Conservation (phyloP, 805 yeast genomes). For the Candida taoyuanica region DNA sequence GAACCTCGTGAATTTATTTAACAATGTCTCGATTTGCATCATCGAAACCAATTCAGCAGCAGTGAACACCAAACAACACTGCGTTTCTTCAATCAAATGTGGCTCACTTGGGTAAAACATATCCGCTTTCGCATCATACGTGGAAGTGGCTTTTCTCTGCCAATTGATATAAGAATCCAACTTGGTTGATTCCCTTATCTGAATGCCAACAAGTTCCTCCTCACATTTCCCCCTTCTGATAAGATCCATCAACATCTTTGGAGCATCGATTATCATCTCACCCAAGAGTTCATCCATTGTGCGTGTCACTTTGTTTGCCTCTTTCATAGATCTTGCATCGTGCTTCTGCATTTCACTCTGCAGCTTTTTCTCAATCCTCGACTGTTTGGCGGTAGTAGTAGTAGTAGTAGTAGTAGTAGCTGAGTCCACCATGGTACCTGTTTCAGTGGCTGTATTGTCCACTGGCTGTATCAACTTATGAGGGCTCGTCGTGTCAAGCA, state of each 20-base stretch:
- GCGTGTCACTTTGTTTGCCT: conserved; percentile 36
- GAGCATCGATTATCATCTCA: conserved; percentile 45
- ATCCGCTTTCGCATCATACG: conserved; percentile 45
- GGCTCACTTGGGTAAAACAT: conserved; percentile 49
- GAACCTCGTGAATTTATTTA: conserved; percentile 21
- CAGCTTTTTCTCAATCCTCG: conserved; percentile 2
- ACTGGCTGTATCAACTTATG: no score
- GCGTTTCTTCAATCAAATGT: conserved; percentile 39
- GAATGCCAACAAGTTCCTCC: conserved; percentile 21
- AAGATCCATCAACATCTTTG: conserved; percentile 27
- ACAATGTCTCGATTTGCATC: conserved; percentile 27
- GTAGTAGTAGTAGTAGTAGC: no score
- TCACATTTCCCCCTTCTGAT: conserved; percentile 29
- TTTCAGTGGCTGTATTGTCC: no score
- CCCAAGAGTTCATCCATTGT: conserved; percentile 46
- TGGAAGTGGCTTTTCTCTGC: conserved; percentile 44
- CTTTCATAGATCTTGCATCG: conserved; percentile 21
- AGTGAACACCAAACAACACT: conserved; percentile 39
- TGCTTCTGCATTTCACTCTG: conserved; percentile 10
- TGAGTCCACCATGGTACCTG: no score
- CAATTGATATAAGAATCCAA: conserved; percentile 35
- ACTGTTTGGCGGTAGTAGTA: no score
- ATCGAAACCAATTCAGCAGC: conserved; percentile 40
- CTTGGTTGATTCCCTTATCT: conserved; percentile 21
- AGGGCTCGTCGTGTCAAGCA: no score